Conservation (phyloP, 306 rosid species). For the Cucurbita maxima region DNA sequence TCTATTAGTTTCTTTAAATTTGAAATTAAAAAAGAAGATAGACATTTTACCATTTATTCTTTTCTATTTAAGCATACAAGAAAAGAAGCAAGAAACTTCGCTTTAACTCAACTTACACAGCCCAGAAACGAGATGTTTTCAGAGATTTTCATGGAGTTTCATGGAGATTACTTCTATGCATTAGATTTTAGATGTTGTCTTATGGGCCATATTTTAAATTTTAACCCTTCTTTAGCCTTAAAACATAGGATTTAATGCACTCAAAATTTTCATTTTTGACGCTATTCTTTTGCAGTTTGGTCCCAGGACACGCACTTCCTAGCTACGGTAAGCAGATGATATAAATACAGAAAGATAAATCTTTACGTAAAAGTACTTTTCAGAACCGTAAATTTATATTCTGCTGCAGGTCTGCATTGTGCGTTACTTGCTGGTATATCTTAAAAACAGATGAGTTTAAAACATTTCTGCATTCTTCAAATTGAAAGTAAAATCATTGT, state of each 20-base stretch:
- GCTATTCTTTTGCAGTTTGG: conserved; percentile 40
- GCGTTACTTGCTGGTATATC: conserved; percentile 77
- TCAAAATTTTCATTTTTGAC: neutral
- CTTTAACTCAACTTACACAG: neutral
- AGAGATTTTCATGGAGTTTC: neutral
- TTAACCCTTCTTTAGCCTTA: neutral
- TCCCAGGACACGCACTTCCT: conserved; percentile 68
- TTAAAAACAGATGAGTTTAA: neutral
- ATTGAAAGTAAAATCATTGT: neutral
- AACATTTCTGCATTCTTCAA: neutral
- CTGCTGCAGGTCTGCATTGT: conserved; percentile 78
- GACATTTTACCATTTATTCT: neutral
- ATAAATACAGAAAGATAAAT: neutral
- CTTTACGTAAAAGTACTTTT: neutral
- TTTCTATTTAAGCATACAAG: neutral
- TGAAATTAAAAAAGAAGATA: neutral
- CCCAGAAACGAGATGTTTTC: neutral
- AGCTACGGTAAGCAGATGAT: conserved; percentile 49
- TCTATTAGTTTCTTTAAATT: neutral
- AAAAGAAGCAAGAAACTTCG: neutral
- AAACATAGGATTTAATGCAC: neutral
- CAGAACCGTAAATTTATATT: conserved; percentile 12
- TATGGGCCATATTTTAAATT: neutral
- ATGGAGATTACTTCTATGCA: neutral
- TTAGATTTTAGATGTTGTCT: conserved; percentile 2